phyloP scores from a whole-genome alignment of 768 basidiomycete species.

The Agaricus sinodeliciosus region DNA sequence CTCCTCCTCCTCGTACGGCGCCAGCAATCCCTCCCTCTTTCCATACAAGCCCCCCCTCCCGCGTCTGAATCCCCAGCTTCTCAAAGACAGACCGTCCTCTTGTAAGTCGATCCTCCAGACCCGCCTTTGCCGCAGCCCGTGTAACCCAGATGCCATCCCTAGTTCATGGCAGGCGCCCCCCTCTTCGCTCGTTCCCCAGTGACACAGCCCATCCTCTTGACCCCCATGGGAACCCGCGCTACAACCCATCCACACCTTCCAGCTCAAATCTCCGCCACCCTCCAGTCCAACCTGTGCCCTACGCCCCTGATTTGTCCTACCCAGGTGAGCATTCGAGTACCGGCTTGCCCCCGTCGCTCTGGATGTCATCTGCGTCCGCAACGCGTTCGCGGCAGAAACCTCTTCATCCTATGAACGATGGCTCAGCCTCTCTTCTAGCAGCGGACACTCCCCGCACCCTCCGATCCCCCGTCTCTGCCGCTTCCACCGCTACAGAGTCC shows the following conservation, averaged over 20 bases:
- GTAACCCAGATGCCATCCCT: not conserved
- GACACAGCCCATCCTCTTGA: not conserved
- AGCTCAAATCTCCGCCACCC: slow-evolving; percentile 4
- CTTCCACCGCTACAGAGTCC: slow-evolving; percentile 42
- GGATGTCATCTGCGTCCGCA: slow-evolving; percentile 72
- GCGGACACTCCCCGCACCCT: slow-evolving; percentile 13
- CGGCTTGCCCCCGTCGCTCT: slow-evolving; percentile 68
- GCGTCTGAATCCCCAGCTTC: slow-evolving; percentile 21
- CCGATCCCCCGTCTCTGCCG: slow-evolving; percentile 35
- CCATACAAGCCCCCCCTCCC: slow-evolving; percentile 20
- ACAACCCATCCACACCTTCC: not conserved
- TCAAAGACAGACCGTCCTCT: slow-evolving; percentile 16
- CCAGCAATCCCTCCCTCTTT: slow-evolving; percentile 16
- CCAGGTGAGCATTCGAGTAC: slow-evolving; percentile 44
- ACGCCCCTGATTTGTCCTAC: slow-evolving; percentile 21
- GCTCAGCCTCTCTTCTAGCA: slow-evolving; percentile 26
- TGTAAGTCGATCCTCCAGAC: slow-evolving; percentile 13
- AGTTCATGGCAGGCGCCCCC: slow-evolving; percentile 10
- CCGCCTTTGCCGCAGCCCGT: not conserved
- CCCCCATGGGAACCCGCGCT: slow-evolving; percentile 1
- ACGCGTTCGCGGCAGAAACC: slow-evolving; percentile 16
- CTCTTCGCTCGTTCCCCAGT: slow-evolving; percentile 1
- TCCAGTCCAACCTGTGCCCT: slow-evolving; percentile 9
- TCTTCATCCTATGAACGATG: slow-evolving; percentile 29
- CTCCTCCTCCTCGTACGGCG: slow-evolving; percentile 15